These are phyloP conservation scores for Cymbopogon citratus DNA, from an alignment of 176 grass and related monocot genomes.

Conservation along the genomic window DNA sequence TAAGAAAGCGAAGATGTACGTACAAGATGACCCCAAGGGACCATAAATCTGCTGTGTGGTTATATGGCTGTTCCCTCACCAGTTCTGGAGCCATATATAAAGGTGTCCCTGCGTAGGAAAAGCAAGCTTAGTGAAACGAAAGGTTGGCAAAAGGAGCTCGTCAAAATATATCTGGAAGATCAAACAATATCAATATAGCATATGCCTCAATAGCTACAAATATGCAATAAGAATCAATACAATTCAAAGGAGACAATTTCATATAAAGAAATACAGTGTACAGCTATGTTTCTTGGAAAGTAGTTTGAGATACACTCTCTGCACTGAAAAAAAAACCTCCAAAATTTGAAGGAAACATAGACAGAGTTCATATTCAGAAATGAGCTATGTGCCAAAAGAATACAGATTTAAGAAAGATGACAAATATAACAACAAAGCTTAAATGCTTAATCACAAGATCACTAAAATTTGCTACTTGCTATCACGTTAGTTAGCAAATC, in stretches of 20 bases:
- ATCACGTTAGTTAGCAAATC: background rate
- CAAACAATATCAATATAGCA: background rate
- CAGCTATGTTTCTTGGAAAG: background rate
- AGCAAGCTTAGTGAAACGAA: conserved; percentile 22
- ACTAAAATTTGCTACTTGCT: background rate
- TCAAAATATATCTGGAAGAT: background rate
- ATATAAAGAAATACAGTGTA: background rate
- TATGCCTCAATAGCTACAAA: conserved; percentile 7
- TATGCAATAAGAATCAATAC: background rate
- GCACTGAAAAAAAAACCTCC: background rate
- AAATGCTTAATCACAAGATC: background rate
- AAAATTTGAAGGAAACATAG: background rate
- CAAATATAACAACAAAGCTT: background rate
- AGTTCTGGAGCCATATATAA: conserved; percentile 99
- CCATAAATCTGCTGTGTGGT: conserved; percentile 95
- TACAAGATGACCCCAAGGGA: conserved; percentile 99
- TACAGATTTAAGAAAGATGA: background rate
- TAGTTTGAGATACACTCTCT: background rate
- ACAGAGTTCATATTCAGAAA: background rate
- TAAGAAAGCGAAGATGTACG: conserved; percentile 19
- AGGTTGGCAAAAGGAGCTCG: background rate
- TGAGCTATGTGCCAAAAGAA: background rate
- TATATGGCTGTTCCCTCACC: conserved; percentile 94
- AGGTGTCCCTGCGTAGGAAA: conserved; percentile 63
- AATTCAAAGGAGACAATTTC: conserved; percentile 1